Evolutionary conservation across 495 filamentous ascomycete species (phyloP), one percentile per base, ranked within the genome.

Genomic region (Podospora fimiseda): DNA sequence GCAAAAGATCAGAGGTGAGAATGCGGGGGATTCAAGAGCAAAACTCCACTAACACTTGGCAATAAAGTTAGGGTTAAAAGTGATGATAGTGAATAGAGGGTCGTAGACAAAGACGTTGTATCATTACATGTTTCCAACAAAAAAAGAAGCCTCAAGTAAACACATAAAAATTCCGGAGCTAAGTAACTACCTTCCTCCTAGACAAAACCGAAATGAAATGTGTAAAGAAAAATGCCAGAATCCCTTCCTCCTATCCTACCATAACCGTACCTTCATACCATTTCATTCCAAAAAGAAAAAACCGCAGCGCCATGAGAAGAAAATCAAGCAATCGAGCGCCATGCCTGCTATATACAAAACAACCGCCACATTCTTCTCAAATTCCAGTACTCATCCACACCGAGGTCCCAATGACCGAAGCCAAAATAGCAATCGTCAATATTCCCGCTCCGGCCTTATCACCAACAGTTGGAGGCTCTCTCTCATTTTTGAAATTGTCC

Each of bases 361-460:
- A 41, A 7, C 39, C 39, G 8, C 39, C 16, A 6, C 21, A 21
- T 13, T 27, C 19, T 13, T 13, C 42, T 57, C 50, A 67, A 1
- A 51, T 39, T 13, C 62, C 73, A 9, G 67, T 44, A 41, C 72
- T 75, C 74, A 77, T 77, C 74, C 74, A 77, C 18, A 63, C 66
- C 53, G 75, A 74, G 20, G 66, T 68, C 3, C 70, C 69, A 5
- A 70, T 57, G 3, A 65, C 62, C 18, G 60, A 59, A 0, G 58
- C 59, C 44, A 75, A 49, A n/a, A 79, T 47, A 57, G 72, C 9
- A 15, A 79, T 65, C 11, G 86, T 88, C 55, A 89, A 40, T 45
- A 89, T 77, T 1, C 76, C 76, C 3, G 86, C 87, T 7, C 83
- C 86, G 4, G 81, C 84, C 62, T 74, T 80, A 59, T 89, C 87